Percentiles rank a stretch among this genome's conserved stretches.
These are phyloP conservation scores for Aspergillus biplanus DNA, from an alignment of 495 filamentous ascomycete genomes.

Conservation along the genomic window DNA sequence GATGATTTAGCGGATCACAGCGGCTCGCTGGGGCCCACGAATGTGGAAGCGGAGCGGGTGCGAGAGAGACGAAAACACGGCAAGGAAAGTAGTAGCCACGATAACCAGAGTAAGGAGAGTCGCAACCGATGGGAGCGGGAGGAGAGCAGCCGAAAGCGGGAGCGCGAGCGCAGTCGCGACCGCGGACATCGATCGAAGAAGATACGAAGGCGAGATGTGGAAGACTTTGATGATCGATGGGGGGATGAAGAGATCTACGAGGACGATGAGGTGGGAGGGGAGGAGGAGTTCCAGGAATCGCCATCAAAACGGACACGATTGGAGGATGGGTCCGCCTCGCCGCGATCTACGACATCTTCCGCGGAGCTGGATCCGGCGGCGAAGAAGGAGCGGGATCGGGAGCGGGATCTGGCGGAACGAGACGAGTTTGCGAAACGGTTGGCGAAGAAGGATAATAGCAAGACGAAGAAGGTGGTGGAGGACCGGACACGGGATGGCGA, in stretches of 20 bases:
- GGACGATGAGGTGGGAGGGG: constrained; percentile 41
- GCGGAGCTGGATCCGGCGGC: constrained; percentile 64
- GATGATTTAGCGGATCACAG: constrained; percentile 56
- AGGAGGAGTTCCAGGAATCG: constrained; percentile 49
- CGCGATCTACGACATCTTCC: constrained; percentile 42
- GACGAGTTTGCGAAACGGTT: constrained; percentile 77
- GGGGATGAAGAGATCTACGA: constrained; percentile 71
- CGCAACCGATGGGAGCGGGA: constrained; percentile 38
- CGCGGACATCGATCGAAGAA: constrained; percentile 54
- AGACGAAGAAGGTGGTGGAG: constrained; percentile 74
- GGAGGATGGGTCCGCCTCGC: constrained; percentile 57
- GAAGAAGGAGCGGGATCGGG: constrained; percentile 56
- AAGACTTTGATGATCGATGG: constrained; percentile 76
- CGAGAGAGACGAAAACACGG: constrained; percentile 52
- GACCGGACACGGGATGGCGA: constrained; percentile 64
- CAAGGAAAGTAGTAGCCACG: constrained; percentile 39
- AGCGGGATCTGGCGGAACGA: constrained; percentile 69
- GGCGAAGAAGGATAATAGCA: constrained; percentile 67
- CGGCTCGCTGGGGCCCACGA: constrained; percentile 50
- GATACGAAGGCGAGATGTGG: constrained; percentile 54
- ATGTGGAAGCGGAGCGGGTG: constrained; percentile 55
- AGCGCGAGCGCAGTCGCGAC: constrained; percentile 50
- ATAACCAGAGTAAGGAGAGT: constrained; percentile 39
- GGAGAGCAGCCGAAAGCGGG: constrained; percentile 33
- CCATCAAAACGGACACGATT: constrained; percentile 61